phyloP scores from a whole-genome alignment of 108 stramenopile species.

The Skeletonema grethae region DNA sequence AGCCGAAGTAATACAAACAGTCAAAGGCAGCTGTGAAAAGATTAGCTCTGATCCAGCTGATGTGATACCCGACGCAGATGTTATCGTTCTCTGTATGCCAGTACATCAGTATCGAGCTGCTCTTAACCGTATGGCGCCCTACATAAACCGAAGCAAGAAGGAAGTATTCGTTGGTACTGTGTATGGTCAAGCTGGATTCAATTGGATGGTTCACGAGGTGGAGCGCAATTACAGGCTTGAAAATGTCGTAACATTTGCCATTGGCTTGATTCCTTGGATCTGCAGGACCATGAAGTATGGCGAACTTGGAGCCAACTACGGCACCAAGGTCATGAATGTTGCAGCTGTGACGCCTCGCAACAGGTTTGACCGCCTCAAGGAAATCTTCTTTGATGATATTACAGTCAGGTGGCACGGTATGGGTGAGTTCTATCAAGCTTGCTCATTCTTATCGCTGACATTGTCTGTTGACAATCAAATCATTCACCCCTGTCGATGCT shows the following conservation, averaged over 20 bases:
- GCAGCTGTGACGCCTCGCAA: constrained; percentile 47
- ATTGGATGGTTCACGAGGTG: constrained; percentile 63
- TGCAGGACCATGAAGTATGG: constrained; percentile 51
- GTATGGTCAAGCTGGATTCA: constrained; percentile 58
- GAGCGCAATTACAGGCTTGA: constrained; percentile 27
- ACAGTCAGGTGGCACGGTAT: constrained; percentile 23
- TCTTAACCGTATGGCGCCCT: constrained; percentile 45
- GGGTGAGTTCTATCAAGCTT: constrained; percentile 49
- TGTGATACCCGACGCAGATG: constrained; percentile 57
- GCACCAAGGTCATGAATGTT: constrained; percentile 41
- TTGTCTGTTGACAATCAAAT: constrained; percentile 60
- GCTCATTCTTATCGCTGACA: constrained; percentile 50
- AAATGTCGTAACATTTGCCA: constrained; percentile 49
- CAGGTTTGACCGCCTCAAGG: constrained; percentile 42
- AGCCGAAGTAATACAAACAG: constrained; percentile 23
- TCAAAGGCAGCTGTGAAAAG: constrained; percentile 34
- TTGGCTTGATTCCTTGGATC: constrained; percentile 60
- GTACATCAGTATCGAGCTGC: constrained; percentile 49
- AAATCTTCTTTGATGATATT: constrained; percentile 50
- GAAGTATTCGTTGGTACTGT: constrained; percentile 57
- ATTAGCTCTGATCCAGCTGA: constrained; percentile 47
- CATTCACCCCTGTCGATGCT: constrained; percentile 54
- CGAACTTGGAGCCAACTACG: constrained; percentile 40
- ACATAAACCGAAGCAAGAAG: constrained; percentile 42
- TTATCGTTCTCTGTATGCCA: constrained; percentile 58